Conservation (phyloP, 1,139 yeast genomes). For the Geotrichum bryndzae region DNA sequence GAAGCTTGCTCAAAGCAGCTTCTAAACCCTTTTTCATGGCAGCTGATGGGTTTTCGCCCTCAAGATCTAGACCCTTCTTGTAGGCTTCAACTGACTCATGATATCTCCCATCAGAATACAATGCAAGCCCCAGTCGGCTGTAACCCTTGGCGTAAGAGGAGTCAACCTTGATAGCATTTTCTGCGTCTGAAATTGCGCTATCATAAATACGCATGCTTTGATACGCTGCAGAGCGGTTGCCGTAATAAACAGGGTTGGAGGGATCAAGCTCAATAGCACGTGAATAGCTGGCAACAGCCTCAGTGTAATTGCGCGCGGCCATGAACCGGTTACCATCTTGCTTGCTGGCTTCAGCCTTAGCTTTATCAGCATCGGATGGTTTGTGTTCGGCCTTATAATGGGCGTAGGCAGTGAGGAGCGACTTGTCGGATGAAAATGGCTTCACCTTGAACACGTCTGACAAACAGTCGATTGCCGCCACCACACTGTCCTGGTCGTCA, state of each 20-base stretch:
- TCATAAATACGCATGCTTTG: constrained; percentile 71
- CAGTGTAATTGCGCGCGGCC: constrained; percentile 66
- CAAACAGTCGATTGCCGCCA: constrained; percentile 89
- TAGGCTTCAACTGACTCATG: constrained; percentile 88
- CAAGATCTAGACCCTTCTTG: constrained; percentile 76
- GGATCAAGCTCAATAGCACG: constrained; percentile 71
- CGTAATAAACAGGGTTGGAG: constrained; percentile 74
- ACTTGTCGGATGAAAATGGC: constrained; percentile 41
- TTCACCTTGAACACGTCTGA: constrained; percentile 76
- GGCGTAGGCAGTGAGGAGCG: constrained; percentile 29
- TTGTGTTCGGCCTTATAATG: constrained; percentile 27
- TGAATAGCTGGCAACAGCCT: constrained; percentile 73
- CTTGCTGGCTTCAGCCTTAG: constrained; percentile 74
- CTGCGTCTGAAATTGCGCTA: constrained; percentile 77
- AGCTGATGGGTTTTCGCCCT: constrained; percentile 77
- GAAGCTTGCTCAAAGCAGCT: constrained; percentile 81
- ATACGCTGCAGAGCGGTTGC: constrained; percentile 96
- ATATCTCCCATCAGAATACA: constrained; percentile 82
- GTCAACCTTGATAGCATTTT: constrained; percentile 69
- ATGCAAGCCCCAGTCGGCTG: constrained; percentile 89
- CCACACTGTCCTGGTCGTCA: constrained; percentile 83
- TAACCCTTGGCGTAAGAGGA: constrained; percentile 85
- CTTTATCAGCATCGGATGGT: constrained; percentile 38
- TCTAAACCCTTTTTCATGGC: constrained; percentile 92
- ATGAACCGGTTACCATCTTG: constrained; percentile 84